Percentiles rank a stretch among this genome's conserved stretches.
These are phyloP conservation scores for Eucalyptus paniculata DNA, from an alignment of 345 rosid species.

Conservation along the genomic window DNA sequence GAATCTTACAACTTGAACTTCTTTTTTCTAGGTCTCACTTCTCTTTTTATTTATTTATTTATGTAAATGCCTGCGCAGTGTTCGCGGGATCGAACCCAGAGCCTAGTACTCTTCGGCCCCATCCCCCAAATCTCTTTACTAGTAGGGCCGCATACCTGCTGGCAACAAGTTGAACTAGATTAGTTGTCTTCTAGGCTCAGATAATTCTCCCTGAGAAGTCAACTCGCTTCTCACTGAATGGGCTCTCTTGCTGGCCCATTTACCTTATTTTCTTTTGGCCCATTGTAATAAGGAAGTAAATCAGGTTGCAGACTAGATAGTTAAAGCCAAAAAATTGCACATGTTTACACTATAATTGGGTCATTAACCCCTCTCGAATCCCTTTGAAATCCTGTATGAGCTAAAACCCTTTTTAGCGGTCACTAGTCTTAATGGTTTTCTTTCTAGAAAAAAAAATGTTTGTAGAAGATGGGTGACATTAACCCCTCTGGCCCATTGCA, in stretches of 20 bases:
- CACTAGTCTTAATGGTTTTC: background rate
- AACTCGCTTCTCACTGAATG: background rate
- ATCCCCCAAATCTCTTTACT: background rate
- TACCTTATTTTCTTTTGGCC: background rate
- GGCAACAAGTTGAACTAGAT: background rate
- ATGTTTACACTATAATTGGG: background rate
- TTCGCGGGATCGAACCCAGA: background rate
- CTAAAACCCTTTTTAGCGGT: background rate
- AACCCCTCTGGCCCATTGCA: too few relatives aligned
- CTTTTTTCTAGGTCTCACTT: background rate
- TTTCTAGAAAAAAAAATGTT: background rate
- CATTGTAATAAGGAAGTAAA: background rate
- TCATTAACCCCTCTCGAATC: background rate
- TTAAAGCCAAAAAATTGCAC: background rate
- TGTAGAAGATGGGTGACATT: too few relatives aligned
- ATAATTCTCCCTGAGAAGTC: background rate
- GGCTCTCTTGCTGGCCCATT: background rate
- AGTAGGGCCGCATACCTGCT: too few relatives aligned
- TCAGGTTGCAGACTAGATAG: rapidly evolving
- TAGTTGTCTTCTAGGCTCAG: background rate
- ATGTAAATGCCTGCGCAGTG: background rate
- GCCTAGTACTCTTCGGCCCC: background rate
- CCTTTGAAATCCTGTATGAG: background rate
- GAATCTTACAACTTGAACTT: background rate
- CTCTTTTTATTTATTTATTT: rapidly evolving